Percentiles rank a stretch among this genome's conserved stretches.
These are phyloP conservation scores for Orbilia quercus DNA, from an alignment of 2,329 filamentous ascomycete genomes.

Conservation along the genomic window DNA sequence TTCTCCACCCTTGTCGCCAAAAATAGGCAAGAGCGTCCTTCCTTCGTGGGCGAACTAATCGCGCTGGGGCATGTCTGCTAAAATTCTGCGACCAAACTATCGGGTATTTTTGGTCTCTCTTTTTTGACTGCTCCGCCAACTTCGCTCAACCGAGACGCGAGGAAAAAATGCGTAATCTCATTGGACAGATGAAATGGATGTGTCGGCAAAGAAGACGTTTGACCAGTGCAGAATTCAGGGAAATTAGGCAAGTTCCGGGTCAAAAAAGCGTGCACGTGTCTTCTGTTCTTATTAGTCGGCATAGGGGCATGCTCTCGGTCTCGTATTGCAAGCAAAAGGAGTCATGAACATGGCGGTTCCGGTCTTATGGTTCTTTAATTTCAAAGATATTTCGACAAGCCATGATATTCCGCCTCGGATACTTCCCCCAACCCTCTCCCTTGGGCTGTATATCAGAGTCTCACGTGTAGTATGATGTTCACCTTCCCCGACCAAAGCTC, in stretches of 20 bases:
- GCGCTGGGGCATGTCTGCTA: slow-evolving; percentile 2
- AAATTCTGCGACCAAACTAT: slow-evolving; percentile 43
- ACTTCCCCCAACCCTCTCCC: neutral
- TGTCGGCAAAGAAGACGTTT: slow-evolving; percentile 14
- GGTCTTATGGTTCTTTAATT: slow-evolving; percentile 1
- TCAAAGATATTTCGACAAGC: neutral
- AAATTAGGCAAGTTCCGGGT: slow-evolving; percentile 14
- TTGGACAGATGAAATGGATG: neutral
- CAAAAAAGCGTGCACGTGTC: neutral
- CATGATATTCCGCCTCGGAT: slow-evolving; percentile 6
- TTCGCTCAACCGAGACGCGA: slow-evolving; percentile 31
- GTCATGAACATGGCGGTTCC: neutral
- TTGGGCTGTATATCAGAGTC: neutral
- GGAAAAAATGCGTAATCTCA: slow-evolving; percentile 2
- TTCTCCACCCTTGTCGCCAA: slow-evolving; percentile 44
- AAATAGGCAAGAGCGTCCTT: slow-evolving; percentile 38
- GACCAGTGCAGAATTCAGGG: slow-evolving; percentile 24
- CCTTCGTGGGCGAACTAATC: slow-evolving; percentile 3
- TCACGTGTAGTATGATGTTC: no score
- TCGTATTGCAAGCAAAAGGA: neutral
- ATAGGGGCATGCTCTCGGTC: neutral
- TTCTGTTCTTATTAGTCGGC: slow-evolving; percentile 11
- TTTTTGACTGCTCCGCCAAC: slow-evolving; percentile 40
- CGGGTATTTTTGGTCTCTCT: slow-evolving; percentile 32
- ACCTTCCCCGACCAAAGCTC: neutral